Conservation (phyloP, 1,139 yeast species). For the Scheffersomyces stambukii region DNA sequence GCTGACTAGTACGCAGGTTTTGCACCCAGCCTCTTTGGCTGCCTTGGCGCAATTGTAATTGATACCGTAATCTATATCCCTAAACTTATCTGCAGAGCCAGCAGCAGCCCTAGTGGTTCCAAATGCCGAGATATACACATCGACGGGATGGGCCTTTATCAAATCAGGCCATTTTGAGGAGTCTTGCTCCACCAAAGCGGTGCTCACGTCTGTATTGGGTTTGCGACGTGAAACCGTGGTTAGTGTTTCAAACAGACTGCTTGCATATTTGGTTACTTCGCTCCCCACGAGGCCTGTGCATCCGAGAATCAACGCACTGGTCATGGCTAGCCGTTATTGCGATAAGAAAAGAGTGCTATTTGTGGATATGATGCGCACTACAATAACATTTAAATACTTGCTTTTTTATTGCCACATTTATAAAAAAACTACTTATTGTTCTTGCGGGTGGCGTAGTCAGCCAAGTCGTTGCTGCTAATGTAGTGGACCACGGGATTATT, state of each 20-base stretch:
- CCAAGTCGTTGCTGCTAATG: too few relatives aligned
- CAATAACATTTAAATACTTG: too few relatives aligned
- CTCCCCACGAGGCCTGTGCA: slow-evolving; percentile 62
- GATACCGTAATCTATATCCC: slow-evolving; percentile 64
- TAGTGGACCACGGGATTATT: too few relatives aligned
- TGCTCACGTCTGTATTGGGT: slow-evolving; percentile 13
- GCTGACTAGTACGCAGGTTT: slow-evolving; percentile 61
- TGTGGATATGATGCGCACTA: too few relatives aligned
- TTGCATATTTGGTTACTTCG: slow-evolving; percentile 37
- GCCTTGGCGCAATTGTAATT: slow-evolving; percentile 62
- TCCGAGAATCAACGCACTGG: slow-evolving; percentile 42
- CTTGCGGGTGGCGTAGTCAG: too few relatives aligned
- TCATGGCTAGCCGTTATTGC: too few relatives aligned
- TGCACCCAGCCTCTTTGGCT: slow-evolving; percentile 63
- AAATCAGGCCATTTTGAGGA: slow-evolving; percentile 37
- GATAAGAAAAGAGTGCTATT: too few relatives aligned
- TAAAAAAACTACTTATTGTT: too few relatives aligned
- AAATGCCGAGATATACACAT: slow-evolving; percentile 52
- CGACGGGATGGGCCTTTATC: slow-evolving; percentile 18
- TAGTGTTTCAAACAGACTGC: slow-evolving; percentile 27
- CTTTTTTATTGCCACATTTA: too few relatives aligned
- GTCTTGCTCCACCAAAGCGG: slow-evolving; percentile 18
- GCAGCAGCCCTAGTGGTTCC: slow-evolving; percentile 76
- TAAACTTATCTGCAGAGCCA: slow-evolving; percentile 64
- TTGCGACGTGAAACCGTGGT: slow-evolving; percentile 45